Conservation (phyloP, 495 filamentous ascomycete species). For the Neurospora sp. region DNA sequence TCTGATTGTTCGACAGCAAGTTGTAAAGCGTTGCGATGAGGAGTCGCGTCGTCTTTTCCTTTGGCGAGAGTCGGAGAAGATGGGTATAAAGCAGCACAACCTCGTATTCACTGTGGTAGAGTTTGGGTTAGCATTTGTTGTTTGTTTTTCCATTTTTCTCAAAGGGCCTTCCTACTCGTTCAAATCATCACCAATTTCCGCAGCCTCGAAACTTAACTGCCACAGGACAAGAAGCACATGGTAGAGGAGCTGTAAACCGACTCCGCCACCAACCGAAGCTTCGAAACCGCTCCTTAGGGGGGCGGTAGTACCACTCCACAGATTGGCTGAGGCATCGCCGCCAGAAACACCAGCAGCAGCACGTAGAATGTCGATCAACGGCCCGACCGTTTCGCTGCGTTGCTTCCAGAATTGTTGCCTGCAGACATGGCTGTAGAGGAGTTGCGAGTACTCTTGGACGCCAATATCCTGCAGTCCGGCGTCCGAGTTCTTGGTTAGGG, state of each 20-base stretch:
- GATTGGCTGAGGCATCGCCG: conserved; percentile 54
- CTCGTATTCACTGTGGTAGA: conserved; percentile 66
- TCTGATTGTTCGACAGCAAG: conserved; percentile 67
- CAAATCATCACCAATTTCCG: conserved; percentile 71
- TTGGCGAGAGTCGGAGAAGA: conserved; percentile 81
- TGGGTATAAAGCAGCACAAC: conserved; percentile 84
- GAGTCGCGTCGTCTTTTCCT: conserved; percentile 94
- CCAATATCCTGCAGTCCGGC: conserved; percentile 91
- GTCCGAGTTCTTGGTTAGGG: conserved; percentile 61
- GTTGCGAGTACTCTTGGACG: conserved; percentile 77
- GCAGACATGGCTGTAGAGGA: conserved; percentile 67
- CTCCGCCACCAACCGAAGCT: conserved; percentile 61
- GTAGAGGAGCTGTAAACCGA: conserved; percentile 89
- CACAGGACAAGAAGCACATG: conserved; percentile 86
- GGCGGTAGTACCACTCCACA: conserved; percentile 53
- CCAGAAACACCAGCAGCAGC: conserved; percentile 61
- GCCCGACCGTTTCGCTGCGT: conserved; percentile 68
- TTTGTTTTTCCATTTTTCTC: background rate
- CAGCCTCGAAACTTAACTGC: conserved; percentile 90
- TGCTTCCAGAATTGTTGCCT: conserved; percentile 82
- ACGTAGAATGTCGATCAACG: conserved; percentile 73
- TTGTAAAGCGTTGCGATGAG: conserved; percentile 82
- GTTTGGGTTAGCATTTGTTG: background rate
- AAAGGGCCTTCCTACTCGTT: conserved; percentile 53
- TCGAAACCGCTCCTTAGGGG: conserved; percentile 44